phyloP scores from a whole-genome alignment of 176 grass and related monocot genomes.

The Carex parvula region DNA sequence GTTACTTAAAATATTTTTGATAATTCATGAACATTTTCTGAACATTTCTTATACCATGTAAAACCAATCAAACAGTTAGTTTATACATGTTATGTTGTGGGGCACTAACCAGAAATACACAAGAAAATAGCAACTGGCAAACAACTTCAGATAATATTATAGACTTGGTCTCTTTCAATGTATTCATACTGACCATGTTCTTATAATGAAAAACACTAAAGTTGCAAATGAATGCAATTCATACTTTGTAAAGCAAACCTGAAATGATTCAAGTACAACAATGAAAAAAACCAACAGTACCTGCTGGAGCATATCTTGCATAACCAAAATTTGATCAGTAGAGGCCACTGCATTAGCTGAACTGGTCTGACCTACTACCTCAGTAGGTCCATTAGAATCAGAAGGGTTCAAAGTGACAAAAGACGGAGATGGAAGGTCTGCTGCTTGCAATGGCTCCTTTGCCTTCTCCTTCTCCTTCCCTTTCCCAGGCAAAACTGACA shows the following conservation, averaged over 20 bases:
- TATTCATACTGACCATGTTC: not conserved
- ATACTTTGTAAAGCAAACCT: not conserved
- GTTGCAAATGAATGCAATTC: not conserved
- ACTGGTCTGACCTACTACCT: conserved; percentile 23
- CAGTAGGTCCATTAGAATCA: conserved; percentile 44
- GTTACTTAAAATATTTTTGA: not conserved
- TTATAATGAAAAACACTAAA: not conserved
- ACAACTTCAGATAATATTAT: not conserved
- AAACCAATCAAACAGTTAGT: not conserved
- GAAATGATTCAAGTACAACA: not conserved
- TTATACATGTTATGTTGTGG: not conserved
- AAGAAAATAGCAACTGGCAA: not conserved
- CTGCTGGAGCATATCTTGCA: conserved; percentile 73
- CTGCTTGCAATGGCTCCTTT: conserved; percentile 41
- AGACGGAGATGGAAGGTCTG: conserved; percentile 32
- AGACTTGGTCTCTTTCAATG: not conserved
- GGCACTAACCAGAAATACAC: not conserved
- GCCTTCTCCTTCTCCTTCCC: conserved; percentile 43
- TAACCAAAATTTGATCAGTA: conserved; percentile 36
- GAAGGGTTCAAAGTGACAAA: conserved; percentile 42
- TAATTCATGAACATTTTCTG: not conserved
- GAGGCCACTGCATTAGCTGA: conserved; percentile 35
- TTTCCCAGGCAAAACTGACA: conserved; percentile 35
- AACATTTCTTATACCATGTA: not conserved
- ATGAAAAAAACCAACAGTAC: conserved; percentile 23